Evolutionary conservation across 1,139 yeast species (phyloP), one percentile per base, ranked within the genome.

Genomic region (Saccharomyces hybrid): DNA sequence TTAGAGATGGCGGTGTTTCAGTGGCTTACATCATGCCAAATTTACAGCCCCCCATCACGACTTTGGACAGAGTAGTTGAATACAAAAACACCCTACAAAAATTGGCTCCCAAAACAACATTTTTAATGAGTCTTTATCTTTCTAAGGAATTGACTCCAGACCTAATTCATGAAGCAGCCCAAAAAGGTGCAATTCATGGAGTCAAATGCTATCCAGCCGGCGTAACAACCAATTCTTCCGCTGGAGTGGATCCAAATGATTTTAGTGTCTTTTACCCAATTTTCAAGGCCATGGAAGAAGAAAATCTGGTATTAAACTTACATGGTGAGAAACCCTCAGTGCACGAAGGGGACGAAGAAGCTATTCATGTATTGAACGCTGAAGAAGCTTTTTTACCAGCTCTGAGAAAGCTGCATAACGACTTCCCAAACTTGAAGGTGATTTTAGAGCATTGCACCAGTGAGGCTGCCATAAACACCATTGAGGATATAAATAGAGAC

Each of bases 141-240:
- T 80, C 85, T 51, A 82, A 80, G 53, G 87, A 83, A 1, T 76
- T 93, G 61, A 88, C 96, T 0, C 97, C 98, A 0, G 95, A 88
- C 60, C 75, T 89, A 48, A 83, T 93, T 55, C 82, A 80, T 54
- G 80, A 82, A 62, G 97, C 97, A 29, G 95, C 93, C n/a, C 70
- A 77, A 56, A 67, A 73, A 13, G 85, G 85, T 2, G 85, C 85
- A 52, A 82, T 90, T 44, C 83, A 86, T 46, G 96, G 95, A 56
- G 87, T 90, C 60, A 95, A 93, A 70, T 90, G 96, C 70, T 93
- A 95, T 68, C 99, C 99, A 31, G 97, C 98, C 1, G 99, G 99
- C 50, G 99, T 95, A 34, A 93, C 99, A 13, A 93, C 99, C 51
- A 95, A 93, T 73, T 88, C 96, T 6, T 73, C 80, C 51, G 88